Percentiles rank a stretch among this genome's conserved stretches.
phyloP scores from a whole-genome alignment of 1,284 basidiomycete genomes.

The Schizophyllum amplum region DNA sequence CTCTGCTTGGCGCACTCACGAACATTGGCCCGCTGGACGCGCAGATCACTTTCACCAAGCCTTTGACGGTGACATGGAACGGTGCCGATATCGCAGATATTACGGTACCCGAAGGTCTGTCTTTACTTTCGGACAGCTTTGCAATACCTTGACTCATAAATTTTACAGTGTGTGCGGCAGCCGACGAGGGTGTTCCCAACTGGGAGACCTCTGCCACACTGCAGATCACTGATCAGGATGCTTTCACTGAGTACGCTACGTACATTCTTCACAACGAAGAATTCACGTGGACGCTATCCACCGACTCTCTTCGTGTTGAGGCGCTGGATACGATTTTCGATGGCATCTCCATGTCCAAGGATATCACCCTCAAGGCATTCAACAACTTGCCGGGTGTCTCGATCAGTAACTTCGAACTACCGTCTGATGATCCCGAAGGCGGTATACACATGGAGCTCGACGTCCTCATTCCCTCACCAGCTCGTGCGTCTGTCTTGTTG shows the following conservation, averaged over 20 bases:
- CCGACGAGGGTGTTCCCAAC: slow-evolving; percentile 61
- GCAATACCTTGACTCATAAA: background rate
- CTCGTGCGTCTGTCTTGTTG: slow-evolving; percentile 35
- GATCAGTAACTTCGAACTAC: slow-evolving; percentile 63
- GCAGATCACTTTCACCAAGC: slow-evolving; percentile 51
- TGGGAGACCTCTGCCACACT: slow-evolving; percentile 45
- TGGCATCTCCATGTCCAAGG: slow-evolving; percentile 56
- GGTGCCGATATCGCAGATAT: slow-evolving; percentile 63
- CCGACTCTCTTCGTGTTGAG: slow-evolving; percentile 49
- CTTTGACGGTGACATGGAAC: slow-evolving; percentile 57
- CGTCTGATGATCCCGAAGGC: slow-evolving; percentile 55
- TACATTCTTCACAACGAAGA: slow-evolving; percentile 57
- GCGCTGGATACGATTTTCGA: slow-evolving; percentile 68
- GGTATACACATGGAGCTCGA: slow-evolving; percentile 67
- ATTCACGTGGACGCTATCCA: slow-evolving; percentile 70
- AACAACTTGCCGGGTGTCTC: slow-evolving; percentile 61
- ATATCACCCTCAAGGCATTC: slow-evolving; percentile 64
- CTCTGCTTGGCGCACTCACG: slow-evolving; percentile 50
- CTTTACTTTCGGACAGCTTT: background rate
- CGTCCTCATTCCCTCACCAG: slow-evolving; percentile 57
- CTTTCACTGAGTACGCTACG: slow-evolving; percentile 63
- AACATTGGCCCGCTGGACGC: slow-evolving; percentile 61
- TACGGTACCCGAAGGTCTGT: slow-evolving; percentile 45
- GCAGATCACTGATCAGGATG: slow-evolving; percentile 43
- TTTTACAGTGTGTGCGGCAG: slow-evolving; percentile 54